Base-by-base conservation (phyloP, 192 early-diverging fungal genomes). In the Coemansia sp. region DNA sequence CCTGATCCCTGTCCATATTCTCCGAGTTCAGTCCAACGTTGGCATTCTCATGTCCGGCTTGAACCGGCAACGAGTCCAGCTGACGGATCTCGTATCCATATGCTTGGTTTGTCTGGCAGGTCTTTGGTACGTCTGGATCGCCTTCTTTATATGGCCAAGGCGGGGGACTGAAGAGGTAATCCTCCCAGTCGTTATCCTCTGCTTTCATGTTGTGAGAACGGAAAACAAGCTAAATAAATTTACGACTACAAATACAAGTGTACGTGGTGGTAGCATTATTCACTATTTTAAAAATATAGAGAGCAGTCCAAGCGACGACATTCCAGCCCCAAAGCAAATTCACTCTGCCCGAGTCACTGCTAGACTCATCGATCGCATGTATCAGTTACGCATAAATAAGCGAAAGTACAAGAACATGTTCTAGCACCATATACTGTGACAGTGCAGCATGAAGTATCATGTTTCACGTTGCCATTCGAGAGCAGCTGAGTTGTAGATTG, bases 11-110 rank as follows among this genome's bases (percentile, higher is more conserved):
- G 9, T 64, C 32, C 68, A 62, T 63, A 20, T 56, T 35, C 2
- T 19, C 10, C 22, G 54, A 56, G 55, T 40, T 34, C 34, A 29
- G 9, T 3, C 29, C 29, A 9, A 13, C 25, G 8, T 5, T 23
- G 11, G 55, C 10, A 8, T 25, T 42, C n/a, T 19, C 17, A 20
- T 71, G 71, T 25, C 66, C 69, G 0, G 19, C 23, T 19, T 77
- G 69, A 13, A 77, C 62, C 10, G 75, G 66, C 46, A 77, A 40
- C 11, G 25, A 35, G 42, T 61, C 75, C 17, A 77, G 66, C 43
- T 71, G 48, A 2, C 55, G 69, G 14, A 69, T 58, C 42, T 77
- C 62, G 36, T 77, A 77, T 22, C 75, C 69, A 33, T 71, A 71
- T 2, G 49, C 43, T 10, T n/a, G 15, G 42, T 62, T 65, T n/a